Percentiles rank a stretch among this genome's conserved stretches.
Conservation (phyloP, 73 alveolate genomes). For the Paramecium pentaurelia region DNA sequence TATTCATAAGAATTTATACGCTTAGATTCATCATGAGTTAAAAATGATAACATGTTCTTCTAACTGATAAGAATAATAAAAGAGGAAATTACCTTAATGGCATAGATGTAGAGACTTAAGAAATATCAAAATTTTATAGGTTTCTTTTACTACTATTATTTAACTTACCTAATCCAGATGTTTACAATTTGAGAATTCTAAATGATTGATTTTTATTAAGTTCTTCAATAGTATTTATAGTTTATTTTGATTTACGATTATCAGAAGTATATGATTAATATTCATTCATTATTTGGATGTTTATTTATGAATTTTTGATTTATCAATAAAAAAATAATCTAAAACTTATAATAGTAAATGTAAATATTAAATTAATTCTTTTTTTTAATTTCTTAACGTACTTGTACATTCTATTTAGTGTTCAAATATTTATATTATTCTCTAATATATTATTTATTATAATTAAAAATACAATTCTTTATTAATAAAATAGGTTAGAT, state of each 20-base stretch:
- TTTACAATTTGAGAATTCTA: conserved; percentile 7
- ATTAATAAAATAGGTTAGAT: too few relatives aligned
- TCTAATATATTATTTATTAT: too few relatives aligned
- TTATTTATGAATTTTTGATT: not conserved
- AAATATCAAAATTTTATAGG: conserved; percentile 1
- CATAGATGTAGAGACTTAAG: conserved; percentile 12
- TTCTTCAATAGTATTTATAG: conserved; percentile 7
- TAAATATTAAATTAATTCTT: not conserved
- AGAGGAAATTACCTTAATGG: not conserved
- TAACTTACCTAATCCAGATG: not conserved
- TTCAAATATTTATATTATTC: too few relatives aligned
- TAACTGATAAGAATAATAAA: not conserved
- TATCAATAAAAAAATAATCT: not conserved
- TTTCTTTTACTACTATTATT: conserved; percentile 1
- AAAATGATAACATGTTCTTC: conserved; percentile 18
- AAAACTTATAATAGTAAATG: not conserved
- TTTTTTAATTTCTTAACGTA: too few relatives aligned
- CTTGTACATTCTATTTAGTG: too few relatives aligned
- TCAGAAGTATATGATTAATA: conserved; percentile 26
- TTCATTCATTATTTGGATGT: not conserved
- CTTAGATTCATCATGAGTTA: not conserved
- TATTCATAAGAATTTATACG: not conserved
- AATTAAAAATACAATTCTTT: too few relatives aligned
- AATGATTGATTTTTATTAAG: not conserved
- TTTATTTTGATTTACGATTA: conserved; percentile 1